Evolutionary conservation across 2,329 filamentous ascomycete genomes (phyloP), one percentile per base, ranked within the genome.

Genomic region (Tolypocladium amazonense): DNA sequence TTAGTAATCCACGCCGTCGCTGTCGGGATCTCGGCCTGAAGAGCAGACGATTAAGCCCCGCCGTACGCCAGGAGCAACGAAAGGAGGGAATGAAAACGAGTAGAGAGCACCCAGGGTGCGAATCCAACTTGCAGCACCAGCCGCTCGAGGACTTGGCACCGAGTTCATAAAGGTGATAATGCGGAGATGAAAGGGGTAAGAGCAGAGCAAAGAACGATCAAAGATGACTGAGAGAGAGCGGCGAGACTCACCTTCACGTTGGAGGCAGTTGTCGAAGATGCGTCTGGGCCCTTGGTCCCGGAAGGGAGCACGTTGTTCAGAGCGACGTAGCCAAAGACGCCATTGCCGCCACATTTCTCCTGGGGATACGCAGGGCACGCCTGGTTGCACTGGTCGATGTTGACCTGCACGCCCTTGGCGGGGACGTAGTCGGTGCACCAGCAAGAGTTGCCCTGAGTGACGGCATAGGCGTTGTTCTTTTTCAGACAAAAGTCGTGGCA

Each of bases 381-480:
- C 0, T 70, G 71, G 64, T 79, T 72, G 73, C 89, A 93, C 27
- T 79, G 66, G 39, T 63, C 64, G 1, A 73, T 71, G 27, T 74
- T 68, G 57, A 78, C 74, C 59, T 77, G 70, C 38, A 69, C 70
- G 25, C 67, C 69, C 38, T 74, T 63, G 56, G 76, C 76, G 11
- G 89, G 89, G 2, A 79, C 78, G 66, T 86, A 86, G 69, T 91
- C 81, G 43, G 87, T 87, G 70, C 89, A 93, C 88, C 88, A 93
- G 70, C 89, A 93, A 57, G 79, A 72, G 38, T 83, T 76, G 20
- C 73, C 79, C 65, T 90, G 81, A 1, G 92, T 76, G 56, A 93
- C 77, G 64, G 87, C 88, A 62, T 87, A 89, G 45, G 88, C 88
- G 64, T 79, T 88, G 20, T 77, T 65, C 25, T 69, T 67, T 35